Evolutionary conservation across 352 stramenopile genomes (phyloP).

Genomic region (Thraustotheca clavata): DNA sequence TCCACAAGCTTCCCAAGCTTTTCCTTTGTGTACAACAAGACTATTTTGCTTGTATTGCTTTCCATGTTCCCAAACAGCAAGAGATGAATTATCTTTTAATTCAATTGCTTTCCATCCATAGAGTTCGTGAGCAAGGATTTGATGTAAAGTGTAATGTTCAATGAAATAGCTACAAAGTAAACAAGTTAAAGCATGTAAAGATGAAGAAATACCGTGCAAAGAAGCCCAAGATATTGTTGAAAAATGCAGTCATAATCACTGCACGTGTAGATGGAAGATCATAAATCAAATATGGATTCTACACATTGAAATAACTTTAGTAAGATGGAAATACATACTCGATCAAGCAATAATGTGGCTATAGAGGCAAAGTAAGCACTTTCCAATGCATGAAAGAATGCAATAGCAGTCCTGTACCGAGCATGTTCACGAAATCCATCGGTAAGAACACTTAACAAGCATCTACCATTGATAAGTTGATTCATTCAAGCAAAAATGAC

Average conservation of each 20-base stretch:
- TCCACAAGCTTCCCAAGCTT: not conserved
- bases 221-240: constrained; percentile 17
- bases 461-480: not conserved
- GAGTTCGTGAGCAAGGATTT: constrained; percentile 10
- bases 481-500: not conserved
- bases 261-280: not conserved
- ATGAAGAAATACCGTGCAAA: not conserved
- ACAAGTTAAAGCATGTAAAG: not conserved
- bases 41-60: not conserved
- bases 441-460: not conserved
- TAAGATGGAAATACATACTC: not conserved
- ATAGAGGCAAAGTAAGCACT: constrained; percentile 1
- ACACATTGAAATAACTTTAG: not conserved
- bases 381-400: constrained; percentile 4
- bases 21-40: not conserved
- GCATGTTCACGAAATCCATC: not conserved
- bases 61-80: not conserved
- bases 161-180: constrained; percentile 16
- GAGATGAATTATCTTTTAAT: not conserved
- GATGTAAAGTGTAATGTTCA: constrained; percentile 9
- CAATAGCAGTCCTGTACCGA: not conserved
- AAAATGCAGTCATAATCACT: constrained; percentile 6
- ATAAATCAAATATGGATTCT: constrained; percentile 19
- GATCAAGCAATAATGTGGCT: constrained; percentile 6
- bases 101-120: constrained; percentile 5